Percentiles rank a stretch among this genome's conserved stretches.
phyloP scores from a whole-genome alignment of 495 filamentous ascomycete species.

The Trichodelitschia bisporula region DNA sequence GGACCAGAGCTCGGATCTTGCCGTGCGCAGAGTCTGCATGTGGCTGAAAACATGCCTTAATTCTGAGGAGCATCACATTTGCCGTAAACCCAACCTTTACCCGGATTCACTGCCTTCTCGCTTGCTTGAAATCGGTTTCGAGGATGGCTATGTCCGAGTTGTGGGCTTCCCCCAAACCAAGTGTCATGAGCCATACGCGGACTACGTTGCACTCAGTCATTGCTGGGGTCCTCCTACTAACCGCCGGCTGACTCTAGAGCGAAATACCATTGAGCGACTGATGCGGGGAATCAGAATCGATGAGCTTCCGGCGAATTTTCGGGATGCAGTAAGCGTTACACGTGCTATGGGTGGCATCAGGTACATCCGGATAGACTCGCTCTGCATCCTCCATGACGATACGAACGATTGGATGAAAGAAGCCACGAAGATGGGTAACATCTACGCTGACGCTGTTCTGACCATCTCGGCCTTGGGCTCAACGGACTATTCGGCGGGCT shows the following conservation, averaged over 20 bases:
- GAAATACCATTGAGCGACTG: too few relatives aligned
- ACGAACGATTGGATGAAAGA: background rate
- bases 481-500: background rate
- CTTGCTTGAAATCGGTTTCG: too few relatives aligned
- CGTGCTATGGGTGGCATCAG: background rate
- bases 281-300: background rate
- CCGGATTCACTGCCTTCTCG: too few relatives aligned
- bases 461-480: background rate
- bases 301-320: background rate
- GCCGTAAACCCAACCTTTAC: too few relatives aligned
- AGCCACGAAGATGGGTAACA: background rate
- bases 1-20: too few relatives aligned
- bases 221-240: background rate
- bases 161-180: too few relatives aligned
- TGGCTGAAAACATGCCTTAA: too few relatives aligned
- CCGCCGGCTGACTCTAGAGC: background rate
- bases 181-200: too few relatives aligned
- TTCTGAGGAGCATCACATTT: too few relatives aligned
- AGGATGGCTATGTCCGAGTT: too few relatives aligned
- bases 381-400: slow-evolving; percentile 1
- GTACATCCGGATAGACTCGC: background rate
- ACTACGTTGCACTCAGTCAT: background rate
- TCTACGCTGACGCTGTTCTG: background rate
- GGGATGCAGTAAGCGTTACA: background rate
- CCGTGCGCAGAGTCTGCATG: too few relatives aligned